Evolutionary conservation across 2,329 filamentous ascomycete genomes (phyloP).

Genomic region (Aspergillus neoniger): DNA sequence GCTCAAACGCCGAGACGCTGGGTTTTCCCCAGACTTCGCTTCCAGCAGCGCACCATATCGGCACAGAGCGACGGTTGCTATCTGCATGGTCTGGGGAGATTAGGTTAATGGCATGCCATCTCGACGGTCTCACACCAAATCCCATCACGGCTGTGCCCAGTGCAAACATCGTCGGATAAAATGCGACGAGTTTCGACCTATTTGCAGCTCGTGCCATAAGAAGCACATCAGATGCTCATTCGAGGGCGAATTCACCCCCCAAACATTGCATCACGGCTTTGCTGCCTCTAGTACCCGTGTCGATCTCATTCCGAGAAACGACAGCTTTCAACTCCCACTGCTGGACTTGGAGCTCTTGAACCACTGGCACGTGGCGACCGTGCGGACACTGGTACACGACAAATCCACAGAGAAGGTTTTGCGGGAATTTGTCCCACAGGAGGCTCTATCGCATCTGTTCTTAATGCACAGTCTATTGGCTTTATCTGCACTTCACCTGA

Average conservation of each 20-base stretch:
- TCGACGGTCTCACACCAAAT: conserved; percentile 14
- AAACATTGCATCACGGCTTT: not conserved
- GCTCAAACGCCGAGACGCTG: not conserved
- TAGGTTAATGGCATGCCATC: conserved; percentile 8
- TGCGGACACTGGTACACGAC: not conserved
- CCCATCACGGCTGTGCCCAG: conserved; percentile 17
- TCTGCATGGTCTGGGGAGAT: not conserved
- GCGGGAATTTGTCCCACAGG: conserved; percentile 8
- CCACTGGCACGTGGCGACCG: conserved; percentile 16
- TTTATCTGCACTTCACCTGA: conserved; percentile 14
- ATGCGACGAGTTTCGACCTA: conserved; percentile 18
- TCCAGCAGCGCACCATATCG: not conserved
- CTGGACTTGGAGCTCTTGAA: conserved; percentile 18
- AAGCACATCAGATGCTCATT: conserved; percentile 10
- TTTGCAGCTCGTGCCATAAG: conserved; percentile 13
- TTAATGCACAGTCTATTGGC: conserved; percentile 19
- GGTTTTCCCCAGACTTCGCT: not conserved
- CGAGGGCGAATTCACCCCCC: not conserved
- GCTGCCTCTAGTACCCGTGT: too few relatives aligned
- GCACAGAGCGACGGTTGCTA: not conserved
- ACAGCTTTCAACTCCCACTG: conserved; percentile 4
- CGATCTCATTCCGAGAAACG: not conserved
- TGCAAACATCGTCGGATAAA: conserved; percentile 21
- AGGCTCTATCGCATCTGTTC: conserved; percentile 12
- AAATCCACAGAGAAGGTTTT: conserved; percentile 5